Conservation (phyloP, 2,329 filamentous ascomycete genomes). For the Scedosporium apiospermum region DNA sequence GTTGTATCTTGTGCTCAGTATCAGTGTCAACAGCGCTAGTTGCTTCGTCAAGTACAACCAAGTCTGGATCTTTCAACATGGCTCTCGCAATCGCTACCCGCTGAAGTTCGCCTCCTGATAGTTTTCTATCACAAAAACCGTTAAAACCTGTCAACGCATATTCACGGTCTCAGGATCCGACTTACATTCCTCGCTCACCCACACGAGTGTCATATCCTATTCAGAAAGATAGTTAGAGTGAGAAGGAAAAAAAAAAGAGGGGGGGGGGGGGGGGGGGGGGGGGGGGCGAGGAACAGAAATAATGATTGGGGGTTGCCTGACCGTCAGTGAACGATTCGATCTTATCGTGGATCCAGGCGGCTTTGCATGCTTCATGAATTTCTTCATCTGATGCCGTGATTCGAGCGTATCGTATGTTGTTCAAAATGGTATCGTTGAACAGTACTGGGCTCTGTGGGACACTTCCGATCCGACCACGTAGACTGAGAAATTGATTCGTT, state of each 20-base stretch:
- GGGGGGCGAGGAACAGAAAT: neutral
- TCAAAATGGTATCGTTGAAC: slow-evolving; percentile 50
- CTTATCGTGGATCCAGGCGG: slow-evolving; percentile 49
- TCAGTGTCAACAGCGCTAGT: slow-evolving; percentile 68
- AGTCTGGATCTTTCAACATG: slow-evolving; percentile 63
- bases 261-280: too few species aligned
- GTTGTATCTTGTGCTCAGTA: slow-evolving; percentile 58
- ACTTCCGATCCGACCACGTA: slow-evolving; percentile 44
- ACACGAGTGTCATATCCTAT: slow-evolving; percentile 39
- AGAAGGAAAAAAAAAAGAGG: neutral
- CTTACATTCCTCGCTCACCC: slow-evolving; percentile 39
- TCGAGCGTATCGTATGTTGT: slow-evolving; percentile 48
- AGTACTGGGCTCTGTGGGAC: slow-evolving; percentile 47
- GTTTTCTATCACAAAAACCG: slow-evolving; percentile 31
- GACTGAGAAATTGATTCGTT: slow-evolving; percentile 19
- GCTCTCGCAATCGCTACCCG: slow-evolving; percentile 61
- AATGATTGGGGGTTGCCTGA: slow-evolving; percentile 13
- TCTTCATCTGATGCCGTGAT: slow-evolving; percentile 45
- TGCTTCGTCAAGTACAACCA: slow-evolving; percentile 70
- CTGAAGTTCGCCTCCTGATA: slow-evolving; percentile 59
- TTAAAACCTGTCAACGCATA: neutral
- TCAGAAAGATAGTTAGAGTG: slow-evolving; percentile 5
- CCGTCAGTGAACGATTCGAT: slow-evolving; percentile 43
- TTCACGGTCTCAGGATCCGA: slow-evolving; percentile 1
- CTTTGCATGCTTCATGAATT: slow-evolving; percentile 42